Base-by-base conservation (phyloP, 148 eudicot species). In the Silene latifolia region DNA sequence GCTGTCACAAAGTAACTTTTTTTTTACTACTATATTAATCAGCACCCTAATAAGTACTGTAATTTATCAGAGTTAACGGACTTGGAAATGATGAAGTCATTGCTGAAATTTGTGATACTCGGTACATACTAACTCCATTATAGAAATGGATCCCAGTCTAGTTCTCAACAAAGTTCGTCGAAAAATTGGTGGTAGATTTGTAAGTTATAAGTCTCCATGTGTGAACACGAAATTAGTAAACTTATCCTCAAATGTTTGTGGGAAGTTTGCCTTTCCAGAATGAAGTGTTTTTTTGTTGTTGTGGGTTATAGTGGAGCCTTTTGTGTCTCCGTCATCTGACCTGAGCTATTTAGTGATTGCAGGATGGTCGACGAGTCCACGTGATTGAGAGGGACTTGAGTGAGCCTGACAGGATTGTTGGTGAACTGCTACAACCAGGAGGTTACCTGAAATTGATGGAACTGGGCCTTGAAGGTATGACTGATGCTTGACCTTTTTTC, bases 401-500 rank as follows among this genome's bases (percentile, higher is more conserved):
- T 63, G 90, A 89, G 46, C 97, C 90, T 0, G 87, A 89, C 72
- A 83, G 93, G 54, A 89, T 91, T 35, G 97, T 88, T 63, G 93
- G 97, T 61, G 97, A 91, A 77, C 85, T 91, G 19, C 84, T 91
- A 54, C 97, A 91, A 60, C 97, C 97, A 23, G 97, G 97, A 74
- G 97, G 97, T 64, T 91, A 91, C 58, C 77, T 91, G 70, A 89
- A 91, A 74, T 66, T 91, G 76, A 67, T 89, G 14, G 97, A 91
- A 79, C 74, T 91, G 78, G 97, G 93, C 74, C 88, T 91, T 74
- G 87, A 89, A 73, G 97, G 97, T 91, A 86, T 70, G 85, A 44
- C 46, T 63, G 21, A 23, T 48, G 32, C 32, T 39, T 27, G 35
- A 13, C 4, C 11, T 25, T 11, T 75, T 74, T 69, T n/a, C 32